Evolutionary conservation across 305 asterid genomes (phyloP).

Genomic region (Galium porrigens): DNA sequence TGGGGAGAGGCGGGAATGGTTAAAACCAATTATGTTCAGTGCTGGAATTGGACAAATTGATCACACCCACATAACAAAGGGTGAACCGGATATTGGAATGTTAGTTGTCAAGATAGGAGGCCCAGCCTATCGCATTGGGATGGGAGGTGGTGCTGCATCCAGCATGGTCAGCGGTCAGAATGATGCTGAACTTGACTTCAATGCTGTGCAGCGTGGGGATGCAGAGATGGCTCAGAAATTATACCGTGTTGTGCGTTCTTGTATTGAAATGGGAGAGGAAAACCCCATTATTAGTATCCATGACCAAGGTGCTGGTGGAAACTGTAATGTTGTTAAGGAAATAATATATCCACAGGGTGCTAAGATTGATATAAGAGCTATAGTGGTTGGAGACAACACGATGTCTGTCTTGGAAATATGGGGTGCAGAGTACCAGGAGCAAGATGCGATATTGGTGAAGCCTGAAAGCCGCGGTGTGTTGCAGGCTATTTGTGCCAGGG

Average conservation of each 20-base stretch:
- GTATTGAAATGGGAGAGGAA: slow-evolving; percentile 69
- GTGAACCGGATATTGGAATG: slow-evolving; percentile 89
- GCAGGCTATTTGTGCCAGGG: slow-evolving; percentile 64
- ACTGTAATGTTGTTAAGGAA: slow-evolving; percentile 88
- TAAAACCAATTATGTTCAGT: slow-evolving; percentile 95
- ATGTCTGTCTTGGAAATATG: slow-evolving; percentile 91
- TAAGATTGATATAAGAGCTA: slow-evolving; percentile 69
- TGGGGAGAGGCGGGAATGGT: slow-evolving; percentile 91
- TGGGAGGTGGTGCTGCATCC: slow-evolving; percentile 99
- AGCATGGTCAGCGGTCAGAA: slow-evolving; percentile 99
- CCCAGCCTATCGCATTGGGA: slow-evolving; percentile 89
- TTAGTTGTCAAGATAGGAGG: slow-evolving; percentile 92
- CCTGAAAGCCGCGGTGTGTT: slow-evolving; percentile 55
- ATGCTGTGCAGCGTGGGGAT: slow-evolving; percentile 96
- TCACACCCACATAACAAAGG: slow-evolving; percentile 62
- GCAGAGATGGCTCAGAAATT: slow-evolving; percentile 93
- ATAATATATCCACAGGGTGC: slow-evolving; percentile 85
- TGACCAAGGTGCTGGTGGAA: slow-evolving; percentile 98
- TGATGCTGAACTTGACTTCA: slow-evolving; percentile 78
- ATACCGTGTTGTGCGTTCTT: slow-evolving; percentile 81
- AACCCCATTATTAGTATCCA: slow-evolving; percentile 85
- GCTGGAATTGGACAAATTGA: slow-evolving; percentile 94
- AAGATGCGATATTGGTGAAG: slow-evolving; percentile 87
- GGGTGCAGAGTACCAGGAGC: slow-evolving; percentile 99
- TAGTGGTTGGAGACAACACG: slow-evolving; percentile 82